Evolutionary conservation across 805 yeast species (phyloP), one percentile per base, ranked within the genome.

Genomic region (Kockiozyma suomiensis): DNA sequence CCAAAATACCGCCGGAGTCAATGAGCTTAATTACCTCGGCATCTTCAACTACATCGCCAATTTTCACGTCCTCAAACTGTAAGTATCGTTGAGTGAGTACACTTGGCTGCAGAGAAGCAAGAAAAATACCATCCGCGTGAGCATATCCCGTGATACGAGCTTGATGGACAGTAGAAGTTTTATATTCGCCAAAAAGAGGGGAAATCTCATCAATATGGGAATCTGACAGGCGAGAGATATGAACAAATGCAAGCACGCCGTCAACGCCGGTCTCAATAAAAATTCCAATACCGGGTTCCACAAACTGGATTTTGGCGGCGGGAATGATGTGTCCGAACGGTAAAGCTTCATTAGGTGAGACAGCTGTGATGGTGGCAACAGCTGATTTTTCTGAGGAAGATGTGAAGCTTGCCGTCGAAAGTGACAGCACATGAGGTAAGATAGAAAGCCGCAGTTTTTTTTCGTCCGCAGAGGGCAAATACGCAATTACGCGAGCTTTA

Each of bases 111-210:
- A 90, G 75, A 0, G 96, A 85, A 67, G 93, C 75, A 46, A 83
- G 79, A 68, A 84, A 85, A 43, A 82, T 72, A 57, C 85, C 84
- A 69, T 94, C 98, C 48, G 86, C 73, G 23, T 73, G 72, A 42
- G 89, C 83, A 69, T 75, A 88, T 1, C 91, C 89, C 32, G 90
- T 70, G 6, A 94, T 85, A 73, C 97, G 84, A 4, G 96, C 96
- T 49, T 75, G 74, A 71, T 88, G 93, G 8, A 77, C 76, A 0
- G 96, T 79, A 0, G 92, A 96, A 19, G 79, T 73, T 43, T 78
- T 78, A 74, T 81, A 89, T 1, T 58, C 60, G 4, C 68, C 69
- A 23, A 61, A 54, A 15, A 70, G 69, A 4, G 70, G 64, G 8
- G 69, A 53, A 7, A 74, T 61, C 23, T 69, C 70, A 12, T 74